Conservation (phyloP, 2,329 filamentous ascomycete species). For the Neofusicoccum cordaticola region DNA sequence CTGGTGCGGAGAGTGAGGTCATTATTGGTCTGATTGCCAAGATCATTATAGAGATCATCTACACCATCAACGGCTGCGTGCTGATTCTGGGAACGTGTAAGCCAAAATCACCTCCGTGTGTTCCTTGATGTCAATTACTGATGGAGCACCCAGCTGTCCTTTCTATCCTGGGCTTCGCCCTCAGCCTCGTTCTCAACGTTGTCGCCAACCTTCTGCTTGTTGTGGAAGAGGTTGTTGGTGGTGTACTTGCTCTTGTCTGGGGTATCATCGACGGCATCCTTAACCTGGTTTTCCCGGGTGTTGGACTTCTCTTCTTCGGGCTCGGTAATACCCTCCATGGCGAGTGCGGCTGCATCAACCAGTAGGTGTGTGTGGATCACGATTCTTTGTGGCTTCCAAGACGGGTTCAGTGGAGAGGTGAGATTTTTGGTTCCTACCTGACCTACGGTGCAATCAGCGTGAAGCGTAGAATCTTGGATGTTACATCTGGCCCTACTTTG, state of each 20-base stretch:
- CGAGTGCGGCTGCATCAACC: conserved; percentile 1
- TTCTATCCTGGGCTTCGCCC: conserved; percentile 2
- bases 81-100: conserved; percentile 31
- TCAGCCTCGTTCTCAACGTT: conserved; percentile 15
- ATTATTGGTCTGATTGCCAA: conserved; percentile 38
- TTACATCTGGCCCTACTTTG: too few species aligned
- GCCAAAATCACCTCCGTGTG: neutral
- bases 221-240: conserved; percentile 1
- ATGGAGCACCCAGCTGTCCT: neutral
- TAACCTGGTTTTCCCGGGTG: neutral
- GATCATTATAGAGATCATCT: conserved; percentile 41
- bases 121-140: neutral
- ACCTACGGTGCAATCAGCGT: too few species aligned
- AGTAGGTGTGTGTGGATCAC: neutral
- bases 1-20: neutral
- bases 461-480: too few species aligned
- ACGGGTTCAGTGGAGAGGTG: too few species aligned
- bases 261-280: neutral
- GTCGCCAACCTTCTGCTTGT: conserved; percentile 13
- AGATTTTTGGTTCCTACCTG: too few species aligned
- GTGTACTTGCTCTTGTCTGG: neutral
- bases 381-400: neutral
- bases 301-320: neutral
- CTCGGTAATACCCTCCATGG: neutral
- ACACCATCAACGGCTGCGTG: conserved; percentile 46